Evolutionary conservation across 345 rosid genomes (phyloP).

Genomic region (Clarkia xantiana): DNA sequence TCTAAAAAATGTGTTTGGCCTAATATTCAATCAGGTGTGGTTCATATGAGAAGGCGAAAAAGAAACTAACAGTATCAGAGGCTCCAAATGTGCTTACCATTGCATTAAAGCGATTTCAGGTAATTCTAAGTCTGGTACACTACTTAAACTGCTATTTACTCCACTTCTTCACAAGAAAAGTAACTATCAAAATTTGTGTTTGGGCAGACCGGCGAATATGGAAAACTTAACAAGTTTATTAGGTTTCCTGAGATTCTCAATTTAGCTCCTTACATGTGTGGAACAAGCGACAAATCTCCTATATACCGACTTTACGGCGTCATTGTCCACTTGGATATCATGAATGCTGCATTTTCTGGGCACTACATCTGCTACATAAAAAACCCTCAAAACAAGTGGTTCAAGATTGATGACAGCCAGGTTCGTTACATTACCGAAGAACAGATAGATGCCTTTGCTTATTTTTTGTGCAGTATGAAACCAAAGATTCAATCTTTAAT

Average conservation of each 20-base stretch:
- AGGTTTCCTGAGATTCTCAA: constrained; percentile 71
- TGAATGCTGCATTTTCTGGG: constrained; percentile 92
- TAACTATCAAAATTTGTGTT: too few species aligned
- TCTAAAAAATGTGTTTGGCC: constrained; percentile 2
- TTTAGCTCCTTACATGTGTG: constrained; percentile 82
- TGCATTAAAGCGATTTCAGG: constrained; percentile 97
- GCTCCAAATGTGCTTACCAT: constrained; percentile 95
- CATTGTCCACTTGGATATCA: constrained; percentile 81
- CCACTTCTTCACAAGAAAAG: too few species aligned
- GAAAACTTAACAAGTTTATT: constrained; percentile 82
- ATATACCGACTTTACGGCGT: constrained; percentile 87
- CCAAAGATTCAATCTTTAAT: too few species aligned
- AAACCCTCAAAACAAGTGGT: constrained; percentile 78
- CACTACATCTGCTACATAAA: constrained; percentile 88
- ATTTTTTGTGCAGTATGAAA: constrained; percentile 2
- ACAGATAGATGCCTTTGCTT: too few species aligned
- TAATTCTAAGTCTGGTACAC: constrained; percentile 5
- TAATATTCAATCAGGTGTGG: constrained; percentile 47
- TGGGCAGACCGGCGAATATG: constrained; percentile 86
- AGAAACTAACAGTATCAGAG: constrained; percentile 66
- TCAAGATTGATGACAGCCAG: constrained; percentile 76
- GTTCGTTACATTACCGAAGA: constrained; percentile 26
- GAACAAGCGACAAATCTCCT: constrained; percentile 69
- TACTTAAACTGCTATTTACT: not conserved
- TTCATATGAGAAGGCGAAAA: constrained; percentile 75